Evolutionary conservation across 306 rosid species (phyloP).

Genomic region (Cicer arietinum): DNA sequence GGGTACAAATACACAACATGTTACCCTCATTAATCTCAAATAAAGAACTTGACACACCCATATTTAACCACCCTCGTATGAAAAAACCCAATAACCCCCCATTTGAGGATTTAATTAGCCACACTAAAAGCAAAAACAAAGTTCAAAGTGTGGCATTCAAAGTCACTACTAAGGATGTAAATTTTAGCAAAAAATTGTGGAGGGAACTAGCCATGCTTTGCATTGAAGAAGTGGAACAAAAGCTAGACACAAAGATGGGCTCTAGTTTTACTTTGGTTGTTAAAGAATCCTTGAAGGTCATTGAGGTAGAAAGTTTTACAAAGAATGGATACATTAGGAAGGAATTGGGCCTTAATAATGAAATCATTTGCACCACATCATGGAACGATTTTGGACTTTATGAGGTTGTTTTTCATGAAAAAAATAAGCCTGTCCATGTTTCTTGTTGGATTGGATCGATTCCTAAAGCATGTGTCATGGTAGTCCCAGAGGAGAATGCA

Average conservation of each 20-base stretch:
- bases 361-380: slow-evolving; percentile 11
- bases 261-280: slow-evolving; percentile 38
- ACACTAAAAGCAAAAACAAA: slow-evolving; percentile 37
- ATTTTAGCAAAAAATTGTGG: background rate
- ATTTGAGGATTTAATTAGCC: slow-evolving; percentile 15
- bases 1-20: slow-evolving; percentile 60
- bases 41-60: slow-evolving; percentile 38
- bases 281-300: slow-evolving; percentile 34
- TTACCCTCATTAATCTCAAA: background rate
- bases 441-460: slow-evolving; percentile 60
- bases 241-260: slow-evolving; percentile 40
- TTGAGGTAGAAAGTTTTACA: slow-evolving; percentile 44
- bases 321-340: slow-evolving; percentile 1
- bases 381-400: slow-evolving; percentile 57
- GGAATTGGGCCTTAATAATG: background rate
- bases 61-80: slow-evolving; percentile 40
- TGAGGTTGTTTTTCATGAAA: slow-evolving; percentile 51
- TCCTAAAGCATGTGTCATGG: slow-evolving; percentile 38
- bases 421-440: slow-evolving; percentile 50
- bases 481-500: slow-evolving; percentile 41
- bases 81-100: slow-evolving; percentile 20
- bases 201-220: slow-evolving; percentile 50
- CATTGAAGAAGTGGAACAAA: slow-evolving; percentile 52
- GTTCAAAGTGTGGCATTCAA: slow-evolving; percentile 49
- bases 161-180: slow-evolving; percentile 17